Evolutionary conservation across 2,329 filamentous ascomycete genomes (phyloP).

Genomic region (Calonectria ilicicola): DNA sequence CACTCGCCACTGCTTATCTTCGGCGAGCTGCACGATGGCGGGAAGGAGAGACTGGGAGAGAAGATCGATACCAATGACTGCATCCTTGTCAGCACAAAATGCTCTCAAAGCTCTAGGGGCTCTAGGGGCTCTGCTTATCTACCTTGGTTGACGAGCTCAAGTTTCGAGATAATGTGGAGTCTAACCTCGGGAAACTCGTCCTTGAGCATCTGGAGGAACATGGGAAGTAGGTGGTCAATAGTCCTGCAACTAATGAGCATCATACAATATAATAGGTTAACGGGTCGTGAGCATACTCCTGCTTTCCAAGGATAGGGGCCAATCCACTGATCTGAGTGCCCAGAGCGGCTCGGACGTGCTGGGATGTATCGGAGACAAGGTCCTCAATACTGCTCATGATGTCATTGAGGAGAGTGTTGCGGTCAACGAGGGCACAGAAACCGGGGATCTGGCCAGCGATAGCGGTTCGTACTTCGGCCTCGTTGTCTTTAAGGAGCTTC

Average conservation of each 20-base stretch:
- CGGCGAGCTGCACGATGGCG: conserved; percentile 95
- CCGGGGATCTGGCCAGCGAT: conserved; percentile 98
- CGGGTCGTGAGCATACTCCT: conserved; percentile 76
- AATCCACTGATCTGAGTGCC: conserved; percentile 97
- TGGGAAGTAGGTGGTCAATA: conserved; percentile 94
- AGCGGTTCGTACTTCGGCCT: conserved; percentile 96
- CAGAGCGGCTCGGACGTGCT: conserved; percentile 95
- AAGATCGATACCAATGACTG: conserved; percentile 97
- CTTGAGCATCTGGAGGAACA: conserved; percentile 99
- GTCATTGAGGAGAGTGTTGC: conserved; percentile 88
- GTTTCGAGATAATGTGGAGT: conserved; percentile 99
- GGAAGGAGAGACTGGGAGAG: conserved; percentile 96
- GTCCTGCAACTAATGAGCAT: conserved; percentile 68
- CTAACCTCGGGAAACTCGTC: conserved; percentile 98
- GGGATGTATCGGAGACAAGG: conserved; percentile 93
- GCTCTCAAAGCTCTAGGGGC: not conserved
- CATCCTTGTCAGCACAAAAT: conserved; percentile 34
- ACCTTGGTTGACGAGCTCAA: conserved; percentile 98
- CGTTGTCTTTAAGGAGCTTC: conserved; percentile 96
- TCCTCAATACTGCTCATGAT: conserved; percentile 98
- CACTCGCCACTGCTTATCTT: conserved; percentile 99
- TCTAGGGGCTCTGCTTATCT: conserved; percentile 35
- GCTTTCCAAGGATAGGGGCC: conserved; percentile 96
- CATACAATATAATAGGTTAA: not conserved
- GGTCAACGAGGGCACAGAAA: conserved; percentile 92